Conservation (phyloP, 306 rosid species). For the Macrotyloma uniflorum region DNA sequence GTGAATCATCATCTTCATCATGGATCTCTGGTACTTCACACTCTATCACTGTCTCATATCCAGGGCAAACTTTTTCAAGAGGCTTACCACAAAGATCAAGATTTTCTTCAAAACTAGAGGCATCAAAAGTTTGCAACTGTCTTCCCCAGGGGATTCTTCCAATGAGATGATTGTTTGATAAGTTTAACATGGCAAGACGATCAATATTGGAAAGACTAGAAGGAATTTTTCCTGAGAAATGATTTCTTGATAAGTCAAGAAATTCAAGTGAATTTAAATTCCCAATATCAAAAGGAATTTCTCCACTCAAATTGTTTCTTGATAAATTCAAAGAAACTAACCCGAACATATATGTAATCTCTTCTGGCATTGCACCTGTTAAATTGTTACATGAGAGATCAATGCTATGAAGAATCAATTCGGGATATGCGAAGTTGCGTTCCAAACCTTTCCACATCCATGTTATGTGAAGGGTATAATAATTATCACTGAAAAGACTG, state of each 20-base stretch:
- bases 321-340: conserved; percentile 7
- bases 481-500: rapidly evolving
- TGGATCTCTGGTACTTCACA: not conserved
- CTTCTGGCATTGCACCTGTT: not conserved
- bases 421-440: conserved; percentile 41
- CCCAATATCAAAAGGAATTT: not conserved
- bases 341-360: not conserved
- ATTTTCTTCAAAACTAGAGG: not conserved
- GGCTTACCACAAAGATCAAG: not conserved
- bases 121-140: not conserved
- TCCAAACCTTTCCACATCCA: conserved; percentile 23
- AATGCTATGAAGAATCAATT: not conserved
- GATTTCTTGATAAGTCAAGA: not conserved
- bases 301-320: not conserved
- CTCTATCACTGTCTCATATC: not conserved
- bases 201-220: not conserved
- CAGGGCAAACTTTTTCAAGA: not conserved
- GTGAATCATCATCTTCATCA: not conserved
- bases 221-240: not conserved
- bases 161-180: not conserved
- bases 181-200: not conserved
- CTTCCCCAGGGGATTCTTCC: conserved; percentile 9
- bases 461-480: not conserved
- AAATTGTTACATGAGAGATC: not conserved
- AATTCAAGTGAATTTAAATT: not conserved